phyloP scores from a whole-genome alignment of 495 filamentous ascomycete species.

The Neurospora sp. region DNA sequence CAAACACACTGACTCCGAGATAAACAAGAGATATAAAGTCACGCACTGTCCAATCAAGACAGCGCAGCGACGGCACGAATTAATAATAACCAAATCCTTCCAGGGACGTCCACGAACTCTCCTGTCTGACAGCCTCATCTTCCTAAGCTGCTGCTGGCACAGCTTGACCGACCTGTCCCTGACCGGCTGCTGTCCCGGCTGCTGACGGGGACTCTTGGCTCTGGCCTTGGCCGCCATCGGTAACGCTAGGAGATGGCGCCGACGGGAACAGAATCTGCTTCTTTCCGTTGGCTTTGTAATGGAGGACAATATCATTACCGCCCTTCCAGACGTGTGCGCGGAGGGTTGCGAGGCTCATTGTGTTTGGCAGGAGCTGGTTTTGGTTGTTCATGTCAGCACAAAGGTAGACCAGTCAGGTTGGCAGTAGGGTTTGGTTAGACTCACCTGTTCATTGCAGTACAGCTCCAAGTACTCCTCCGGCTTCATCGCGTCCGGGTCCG shows the following conservation, averaged over 20 bases:
- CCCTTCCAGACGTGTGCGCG: slow-evolving; percentile 87
- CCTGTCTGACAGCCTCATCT: background rate
- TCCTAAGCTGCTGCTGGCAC: slow-evolving; percentile 1
- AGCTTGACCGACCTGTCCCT: background rate
- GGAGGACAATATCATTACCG: slow-evolving; percentile 76
- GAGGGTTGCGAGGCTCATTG: slow-evolving; percentile 87
- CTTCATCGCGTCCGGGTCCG: slow-evolving; percentile 51
- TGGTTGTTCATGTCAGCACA: slow-evolving; percentile 8
- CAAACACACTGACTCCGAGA: background rate
- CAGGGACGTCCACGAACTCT: background rate
- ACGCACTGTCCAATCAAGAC: background rate
- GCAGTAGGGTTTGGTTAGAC: slow-evolving; percentile 15
- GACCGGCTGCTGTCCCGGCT: slow-evolving; percentile 1
- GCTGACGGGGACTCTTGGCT: background rate
- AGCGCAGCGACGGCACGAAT: background rate
- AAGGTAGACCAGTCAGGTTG: background rate
- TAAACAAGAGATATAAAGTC: background rate
- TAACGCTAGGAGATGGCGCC: slow-evolving; percentile 12
- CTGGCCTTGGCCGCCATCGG: slow-evolving; percentile 12
- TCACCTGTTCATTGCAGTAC: slow-evolving; percentile 84
- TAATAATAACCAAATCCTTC: background rate
- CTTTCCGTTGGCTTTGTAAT: slow-evolving; percentile 83
- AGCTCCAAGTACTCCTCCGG: slow-evolving; percentile 91
- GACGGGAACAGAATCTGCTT: slow-evolving; percentile 41
- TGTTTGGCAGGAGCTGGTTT: slow-evolving; percentile 39